Base-by-base conservation (phyloP, 2,329 filamentous ascomycete species). In the Blastomyces emzantsi region DNA sequence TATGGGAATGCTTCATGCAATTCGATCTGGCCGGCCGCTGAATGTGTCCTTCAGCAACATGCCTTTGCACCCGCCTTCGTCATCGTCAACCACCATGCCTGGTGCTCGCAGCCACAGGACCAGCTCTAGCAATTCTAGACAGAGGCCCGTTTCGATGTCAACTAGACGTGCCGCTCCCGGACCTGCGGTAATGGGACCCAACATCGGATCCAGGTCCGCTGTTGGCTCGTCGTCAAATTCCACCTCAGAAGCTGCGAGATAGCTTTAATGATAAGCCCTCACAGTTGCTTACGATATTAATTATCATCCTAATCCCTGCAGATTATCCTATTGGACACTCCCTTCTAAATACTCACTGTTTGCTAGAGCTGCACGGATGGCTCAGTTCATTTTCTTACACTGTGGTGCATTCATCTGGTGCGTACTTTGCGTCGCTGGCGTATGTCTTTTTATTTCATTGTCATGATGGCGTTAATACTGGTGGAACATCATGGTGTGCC, bases 1-100 rank as follows among this genome's bases (percentile, higher is more conserved):
- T 65, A 69, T 70, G n/a, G 75, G 77, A 57, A 73, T 78, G 67
- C 67, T 78, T 30, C 70, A 75, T 64, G 73, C 75, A 9, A 76
- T 78, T 64, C 70, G 75, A 56, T 67, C 71, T 43, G 73, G 72
- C 51, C 73, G 75, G 56, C 72, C 75, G 19, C 67, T 77, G 64
- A 68, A 69, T 59, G 69, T 71, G 39, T 9, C 43, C 28, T 22
- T 62, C 22, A 28, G n/a, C 41, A 28, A 33, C 28, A 28, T 51
- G 36, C 41, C 59, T 56, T 62, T 70, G 57, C 69, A 72, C n/a
- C 70, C 25, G 2, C 28, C 61, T 3, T 36, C 52, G 17, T 30
- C 52, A 17, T 56, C 61, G 5, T 36, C 51, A 43, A 36, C 52
- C 17, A 28, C 41, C 43, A 33, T 55, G 15, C 15, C 43, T 28